Conservation (phyloP, 306 rosid species). For the Prunus campanulata region DNA sequence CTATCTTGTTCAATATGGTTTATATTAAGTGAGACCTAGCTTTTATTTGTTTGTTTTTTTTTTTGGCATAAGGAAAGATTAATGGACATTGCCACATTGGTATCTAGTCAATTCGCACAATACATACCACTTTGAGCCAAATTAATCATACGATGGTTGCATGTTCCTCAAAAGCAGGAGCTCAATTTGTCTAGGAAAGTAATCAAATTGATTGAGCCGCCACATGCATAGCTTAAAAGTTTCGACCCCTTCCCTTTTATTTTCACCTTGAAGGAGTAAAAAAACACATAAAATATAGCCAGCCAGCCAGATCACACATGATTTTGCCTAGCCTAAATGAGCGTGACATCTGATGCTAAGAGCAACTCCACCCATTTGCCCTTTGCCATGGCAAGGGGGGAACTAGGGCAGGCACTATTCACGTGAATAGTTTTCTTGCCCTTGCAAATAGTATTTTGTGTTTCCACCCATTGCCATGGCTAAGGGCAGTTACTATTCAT, state of each 20-base stretch:
- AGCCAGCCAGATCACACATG: background rate
- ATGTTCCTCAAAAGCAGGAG: conserved; percentile 6
- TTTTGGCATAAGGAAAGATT: background rate
- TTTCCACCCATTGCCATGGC: too few relatives aligned
- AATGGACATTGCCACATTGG: background rate
- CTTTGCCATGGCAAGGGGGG: too few relatives aligned
- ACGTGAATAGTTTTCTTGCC: too few relatives aligned
- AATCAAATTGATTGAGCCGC: background rate
- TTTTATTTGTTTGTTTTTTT: too few relatives aligned
- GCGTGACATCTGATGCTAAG: background rate
- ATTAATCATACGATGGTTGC: background rate
- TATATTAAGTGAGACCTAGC: too few relatives aligned
- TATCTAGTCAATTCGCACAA: background rate
- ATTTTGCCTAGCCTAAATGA: background rate
- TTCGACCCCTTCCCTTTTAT: background rate
- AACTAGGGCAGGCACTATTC: too few relatives aligned
- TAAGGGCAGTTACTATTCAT: too few relatives aligned
- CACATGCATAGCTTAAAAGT: background rate
- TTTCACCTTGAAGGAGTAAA: background rate
- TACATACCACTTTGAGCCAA: background rate
- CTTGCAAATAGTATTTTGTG: too few relatives aligned
- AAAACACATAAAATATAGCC: background rate
- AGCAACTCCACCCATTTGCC: too few relatives aligned
- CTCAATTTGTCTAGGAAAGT: background rate
- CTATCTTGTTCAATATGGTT: too few relatives aligned